Evolutionary conservation across 805 yeast genomes (phyloP).

Genomic region (Wickerhamiella sergipiensis): DNA sequence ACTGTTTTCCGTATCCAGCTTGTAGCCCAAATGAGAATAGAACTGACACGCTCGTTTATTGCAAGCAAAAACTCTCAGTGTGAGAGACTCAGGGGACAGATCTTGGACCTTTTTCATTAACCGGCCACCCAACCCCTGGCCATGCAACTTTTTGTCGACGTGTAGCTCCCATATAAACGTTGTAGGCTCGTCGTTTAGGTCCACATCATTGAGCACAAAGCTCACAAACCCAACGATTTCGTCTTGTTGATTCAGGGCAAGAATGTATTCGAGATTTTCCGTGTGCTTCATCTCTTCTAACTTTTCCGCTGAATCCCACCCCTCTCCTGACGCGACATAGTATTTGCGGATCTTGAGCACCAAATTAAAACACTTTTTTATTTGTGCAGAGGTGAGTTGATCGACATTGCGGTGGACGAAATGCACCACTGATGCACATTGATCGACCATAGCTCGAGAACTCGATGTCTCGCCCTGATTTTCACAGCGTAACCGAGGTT

Average conservation of each 20-base stretch:
- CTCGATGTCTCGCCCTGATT: neutral
- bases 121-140: conserved; percentile 15
- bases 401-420: neutral
- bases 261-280: conserved; percentile 11
- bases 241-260: neutral
- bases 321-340: conserved; percentile 17
- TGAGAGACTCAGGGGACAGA: conserved; percentile 6
- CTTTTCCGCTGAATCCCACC: conserved; percentile 18
- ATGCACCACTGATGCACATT: neutral
- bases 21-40: conserved; percentile 15
- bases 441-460: neutral
- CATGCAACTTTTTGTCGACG: conserved; percentile 9
- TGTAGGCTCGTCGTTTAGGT: conserved; percentile 8
- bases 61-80: conserved; percentile 17
- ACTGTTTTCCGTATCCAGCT: neutral
- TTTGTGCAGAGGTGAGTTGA: neutral
- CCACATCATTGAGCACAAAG: conserved; percentile 11
- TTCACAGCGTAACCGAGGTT: neutral
- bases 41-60: conserved; percentile 16
- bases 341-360: conserved; percentile 14
- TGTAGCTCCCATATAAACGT: conserved; percentile 22
- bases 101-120: conserved; percentile 12
- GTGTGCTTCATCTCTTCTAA: conserved; percentile 16
- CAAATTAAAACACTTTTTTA: conserved; percentile 12
- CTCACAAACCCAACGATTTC: conserved; percentile 15